Evolutionary conservation across 225 moss, liverwort and hornwort genomes (phyloP).

Genomic region (Pseudisothecium myosuroides): DNA sequence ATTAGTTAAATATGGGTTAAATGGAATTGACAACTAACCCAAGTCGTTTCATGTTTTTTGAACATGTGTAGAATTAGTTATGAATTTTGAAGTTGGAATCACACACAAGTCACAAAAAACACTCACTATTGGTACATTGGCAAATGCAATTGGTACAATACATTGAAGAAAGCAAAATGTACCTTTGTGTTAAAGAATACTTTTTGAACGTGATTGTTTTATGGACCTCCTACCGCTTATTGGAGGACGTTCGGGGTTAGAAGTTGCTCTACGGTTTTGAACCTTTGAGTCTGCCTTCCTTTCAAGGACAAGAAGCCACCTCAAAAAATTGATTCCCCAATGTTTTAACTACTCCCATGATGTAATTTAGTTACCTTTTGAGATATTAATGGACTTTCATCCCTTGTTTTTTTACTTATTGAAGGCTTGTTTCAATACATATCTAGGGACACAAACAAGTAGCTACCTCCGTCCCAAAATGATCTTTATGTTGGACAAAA

Average conservation of each 20-base stretch:
- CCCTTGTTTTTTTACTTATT: neutral
- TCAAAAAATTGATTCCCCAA: neutral
- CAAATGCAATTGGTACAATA: neutral
- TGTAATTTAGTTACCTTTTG: neutral
- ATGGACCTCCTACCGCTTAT: neutral
- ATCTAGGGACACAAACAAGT: neutral
- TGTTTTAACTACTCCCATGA: neutral
- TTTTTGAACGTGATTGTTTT: rapidly evolving
- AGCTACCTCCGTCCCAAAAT: too few relatives aligned
- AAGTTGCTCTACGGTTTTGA: neutral
- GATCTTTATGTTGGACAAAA: too few relatives aligned
- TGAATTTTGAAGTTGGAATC: neutral
- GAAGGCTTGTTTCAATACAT: neutral
- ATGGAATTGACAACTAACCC: too few relatives aligned
- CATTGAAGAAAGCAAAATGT: neutral
- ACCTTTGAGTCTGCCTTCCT: rapidly evolving
- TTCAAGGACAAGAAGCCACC: neutral
- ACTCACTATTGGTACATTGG: too few relatives aligned
- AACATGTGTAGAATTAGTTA: rapidly evolving
- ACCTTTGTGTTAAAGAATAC: rapidly evolving
- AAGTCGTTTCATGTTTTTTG: too few relatives aligned
- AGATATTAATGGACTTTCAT: too few relatives aligned
- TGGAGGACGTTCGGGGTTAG: rapidly evolving
- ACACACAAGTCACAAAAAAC: neutral
- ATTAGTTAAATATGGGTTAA: too few relatives aligned